Evolutionary conservation across 495 filamentous ascomycete species (phyloP), one percentile per base, ranked within the genome.

Genomic region (Alectoria sarmentosa): DNA sequence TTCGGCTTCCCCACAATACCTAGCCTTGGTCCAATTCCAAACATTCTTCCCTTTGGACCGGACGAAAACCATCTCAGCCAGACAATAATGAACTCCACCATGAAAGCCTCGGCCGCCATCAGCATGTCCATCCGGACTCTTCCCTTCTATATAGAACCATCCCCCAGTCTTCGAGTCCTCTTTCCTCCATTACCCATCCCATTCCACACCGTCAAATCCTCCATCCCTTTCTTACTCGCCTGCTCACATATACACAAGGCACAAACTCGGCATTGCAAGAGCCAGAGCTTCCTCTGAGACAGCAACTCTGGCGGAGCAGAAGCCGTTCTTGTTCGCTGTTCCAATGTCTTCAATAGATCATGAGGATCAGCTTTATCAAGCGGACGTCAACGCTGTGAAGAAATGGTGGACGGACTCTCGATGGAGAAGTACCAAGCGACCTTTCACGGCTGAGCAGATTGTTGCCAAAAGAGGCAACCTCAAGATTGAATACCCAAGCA

Each of bases 371-470:
- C 75, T 85, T 63, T 98, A 86, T 77, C 77, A 82, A 71, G 82
- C 85, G 52, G 94, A 98, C 70, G 90, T 97, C 65, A 82, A 86
- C 69, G 87, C 86, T 65, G 88, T 98, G 63, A 88, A 97, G 82
- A 77, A 88, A 75, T 98, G 94, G 94, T 98, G 94, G 94, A 83
- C 82, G 28, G 90, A 94, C 67, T 83, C 90, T 46, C 82, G 94
- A 80, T 98, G 94, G 94, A 82, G 90, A 71, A 85, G 90, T 76
- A 98, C 94, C 69, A 92, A 88, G 77, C 84, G 94, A 42, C 89
- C 94, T 6, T 98, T 91, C 76, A 96, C 91, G 8, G 91, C 94
- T 21, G 95, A 98, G 80, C 90, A 96, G 79, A 98, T 98, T 73
- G 94, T 95, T 64, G 85, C 88, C 32, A 98, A 98, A 83, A 82